phyloP scores from a whole-genome alignment of 1,284 basidiomycete species.

The Neonothopanus nambi region DNA sequence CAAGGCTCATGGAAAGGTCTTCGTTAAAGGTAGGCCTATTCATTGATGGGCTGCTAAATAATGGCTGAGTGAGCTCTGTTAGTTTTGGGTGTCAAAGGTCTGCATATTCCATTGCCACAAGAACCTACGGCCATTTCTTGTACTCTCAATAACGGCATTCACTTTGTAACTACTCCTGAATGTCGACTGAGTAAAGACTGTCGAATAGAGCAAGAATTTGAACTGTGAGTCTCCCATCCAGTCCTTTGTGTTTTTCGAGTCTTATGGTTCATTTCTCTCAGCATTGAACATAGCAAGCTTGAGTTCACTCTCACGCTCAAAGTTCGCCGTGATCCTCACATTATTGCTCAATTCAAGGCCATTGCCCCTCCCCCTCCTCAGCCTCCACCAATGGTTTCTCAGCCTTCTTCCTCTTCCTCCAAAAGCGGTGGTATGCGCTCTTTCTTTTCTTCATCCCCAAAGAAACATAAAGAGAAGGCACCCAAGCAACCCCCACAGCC shows the following conservation, averaged over 20 bases:
- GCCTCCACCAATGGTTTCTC: constrained; percentile 36
- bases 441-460: constrained; percentile 78
- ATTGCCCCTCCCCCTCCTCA: constrained; percentile 41
- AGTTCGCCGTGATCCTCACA: constrained; percentile 80
- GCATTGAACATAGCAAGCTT: constrained; percentile 85
- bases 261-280: constrained; percentile 28
- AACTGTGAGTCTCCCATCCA: constrained; percentile 68
- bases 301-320: constrained; percentile 89
- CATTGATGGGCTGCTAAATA: neutral
- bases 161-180: constrained; percentile 93
- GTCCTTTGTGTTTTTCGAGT: neutral
- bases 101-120: constrained; percentile 74
- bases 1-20: constrained; percentile 89
- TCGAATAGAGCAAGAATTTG: constrained; percentile 90
- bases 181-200: constrained; percentile 62
- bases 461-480: constrained; percentile 60
- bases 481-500: constrained; percentile 32
- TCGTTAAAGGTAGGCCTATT: constrained; percentile 76
- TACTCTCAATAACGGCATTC: constrained; percentile 94
- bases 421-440: constrained; percentile 60
- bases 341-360: constrained; percentile 71
- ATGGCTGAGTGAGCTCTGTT: constrained; percentile 14
- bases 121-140: constrained; percentile 80
- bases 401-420: constrained; percentile 38
- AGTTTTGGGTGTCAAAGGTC: constrained; percentile 80